phyloP scores from a whole-genome alignment of 495 filamentous ascomycete species.

The Talaromyces wortmannii region DNA sequence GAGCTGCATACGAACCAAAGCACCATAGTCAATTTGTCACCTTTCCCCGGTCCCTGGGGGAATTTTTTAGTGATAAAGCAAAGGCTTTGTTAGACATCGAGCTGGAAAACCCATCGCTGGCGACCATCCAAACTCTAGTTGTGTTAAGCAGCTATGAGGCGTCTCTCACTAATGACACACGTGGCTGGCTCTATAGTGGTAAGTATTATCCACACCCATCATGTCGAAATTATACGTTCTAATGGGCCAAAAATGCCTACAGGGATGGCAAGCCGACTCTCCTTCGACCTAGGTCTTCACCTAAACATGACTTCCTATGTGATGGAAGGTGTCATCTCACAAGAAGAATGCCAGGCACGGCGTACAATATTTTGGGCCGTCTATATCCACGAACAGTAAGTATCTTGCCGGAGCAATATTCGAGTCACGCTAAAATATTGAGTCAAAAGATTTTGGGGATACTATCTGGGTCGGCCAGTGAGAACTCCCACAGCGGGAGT shows the following conservation, averaged over 20 bases:
- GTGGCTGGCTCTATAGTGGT: neutral
- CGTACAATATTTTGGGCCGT: neutral
- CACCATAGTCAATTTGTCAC: neutral
- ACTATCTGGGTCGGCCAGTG: neutral
- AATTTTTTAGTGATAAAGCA: neutral
- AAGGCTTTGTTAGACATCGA: neutral
- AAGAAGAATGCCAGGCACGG: neutral
- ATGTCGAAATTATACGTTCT: too few species aligned
- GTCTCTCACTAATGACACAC: neutral
- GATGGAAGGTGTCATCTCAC: neutral
- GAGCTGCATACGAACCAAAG: neutral
- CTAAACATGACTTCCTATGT: neutral
- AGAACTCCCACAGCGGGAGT: neutral
- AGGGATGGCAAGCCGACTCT: neutral
- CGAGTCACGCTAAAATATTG: neutral
- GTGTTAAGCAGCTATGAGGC: neutral
- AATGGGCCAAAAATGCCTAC: too few species aligned
- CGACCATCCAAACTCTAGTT: neutral
- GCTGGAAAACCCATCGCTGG: neutral
- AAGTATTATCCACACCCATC: too few species aligned
- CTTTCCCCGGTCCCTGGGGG: neutral
- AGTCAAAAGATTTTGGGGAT: neutral
- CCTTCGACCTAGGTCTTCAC: neutral
- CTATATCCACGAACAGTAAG: neutral
- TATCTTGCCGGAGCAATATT: neutral